Evolutionary conservation across 768 basidiomycete genomes (phyloP).

Genomic region (Boletus sp.): DNA sequence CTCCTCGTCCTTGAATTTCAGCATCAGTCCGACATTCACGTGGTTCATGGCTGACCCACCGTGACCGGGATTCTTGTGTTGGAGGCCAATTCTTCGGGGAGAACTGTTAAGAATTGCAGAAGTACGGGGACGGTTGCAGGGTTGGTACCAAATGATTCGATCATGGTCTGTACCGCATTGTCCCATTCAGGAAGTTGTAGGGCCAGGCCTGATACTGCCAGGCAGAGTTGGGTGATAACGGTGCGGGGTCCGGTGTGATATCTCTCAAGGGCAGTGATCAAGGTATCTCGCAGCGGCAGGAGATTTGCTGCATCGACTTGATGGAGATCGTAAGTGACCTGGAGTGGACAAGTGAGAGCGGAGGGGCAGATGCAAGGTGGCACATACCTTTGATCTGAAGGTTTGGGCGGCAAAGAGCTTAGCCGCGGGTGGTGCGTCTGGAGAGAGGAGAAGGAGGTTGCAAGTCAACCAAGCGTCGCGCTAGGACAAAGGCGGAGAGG

Average conservation of each 20-base stretch:
- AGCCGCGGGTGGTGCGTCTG: conserved; percentile 72
- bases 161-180: conserved; percentile 75
- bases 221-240: conserved; percentile 84
- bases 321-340: conserved; percentile 95
- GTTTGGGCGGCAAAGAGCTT: conserved; percentile 97
- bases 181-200: conserved; percentile 86
- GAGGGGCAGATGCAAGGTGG: conserved; percentile 2
- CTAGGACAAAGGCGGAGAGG: conserved; percentile 54
- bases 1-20: conserved; percentile 61
- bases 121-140: conserved; percentile 80
- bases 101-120: conserved; percentile 83
- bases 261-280: conserved; percentile 69
- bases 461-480: conserved; percentile 95
- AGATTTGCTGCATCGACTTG: conserved; percentile 77
- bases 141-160: conserved; percentile 81
- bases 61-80: conserved; percentile 88
- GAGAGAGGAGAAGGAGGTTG: conserved; percentile 82
- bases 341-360: conserved; percentile 32
- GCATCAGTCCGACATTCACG: conserved; percentile 9
- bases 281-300: conserved; percentile 80
- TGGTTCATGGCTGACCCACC: conserved; percentile 46
- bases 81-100: conserved; percentile 83
- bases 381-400: conserved; percentile 84
- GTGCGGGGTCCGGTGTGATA: conserved; percentile 77
- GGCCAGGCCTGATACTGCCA: conserved; percentile 87